These are phyloP conservation scores for Fusarium virguliforme DNA, from an alignment of 2,329 filamentous ascomycete genomes.

Conservation along the genomic window DNA sequence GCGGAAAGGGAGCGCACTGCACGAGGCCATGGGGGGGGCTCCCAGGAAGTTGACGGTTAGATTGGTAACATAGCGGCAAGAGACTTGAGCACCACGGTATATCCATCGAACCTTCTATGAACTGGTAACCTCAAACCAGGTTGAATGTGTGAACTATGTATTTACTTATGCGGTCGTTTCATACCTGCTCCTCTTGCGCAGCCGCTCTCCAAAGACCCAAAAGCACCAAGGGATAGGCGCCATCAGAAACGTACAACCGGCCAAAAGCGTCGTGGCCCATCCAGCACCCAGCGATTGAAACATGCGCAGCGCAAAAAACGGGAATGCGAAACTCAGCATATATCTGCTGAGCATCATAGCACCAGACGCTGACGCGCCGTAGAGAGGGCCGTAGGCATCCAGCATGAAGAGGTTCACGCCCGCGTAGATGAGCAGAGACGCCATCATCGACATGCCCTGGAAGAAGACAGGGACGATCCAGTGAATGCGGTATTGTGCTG, in stretches of 20 bases:
- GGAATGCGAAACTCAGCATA: slow-evolving; percentile 32
- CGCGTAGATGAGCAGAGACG: slow-evolving; percentile 29
- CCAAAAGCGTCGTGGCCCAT: slow-evolving; percentile 34
- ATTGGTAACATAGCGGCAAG: neutral
- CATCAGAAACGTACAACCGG: slow-evolving; percentile 17
- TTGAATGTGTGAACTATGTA: neutral
- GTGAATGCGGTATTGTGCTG: slow-evolving; percentile 21
- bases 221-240: slow-evolving; percentile 42
- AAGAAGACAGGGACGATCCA: slow-evolving; percentile 30
- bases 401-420: slow-evolving; percentile 37
- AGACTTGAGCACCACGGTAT: too few relatives aligned
- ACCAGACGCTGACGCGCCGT: slow-evolving; percentile 32
- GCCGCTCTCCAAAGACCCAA: slow-evolving; percentile 19
- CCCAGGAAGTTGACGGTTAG: too few relatives aligned
- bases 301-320: slow-evolving; percentile 36
- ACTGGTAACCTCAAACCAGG: too few relatives aligned
- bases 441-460: slow-evolving; percentile 29
- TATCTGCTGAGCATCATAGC: slow-evolving; percentile 40
- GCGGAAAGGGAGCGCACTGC: neutral
- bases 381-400: slow-evolving; percentile 31
- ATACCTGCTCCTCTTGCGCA: slow-evolving; percentile 32
- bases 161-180: slow-evolving; percentile 23
- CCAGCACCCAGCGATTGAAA: slow-evolving; percentile 28
- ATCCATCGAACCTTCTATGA: too few relatives aligned
- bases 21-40: neutral